These are phyloP conservation scores for Picea sitchensis DNA, from an alignment of 75 land plant species.

Conservation along the genomic window DNA sequence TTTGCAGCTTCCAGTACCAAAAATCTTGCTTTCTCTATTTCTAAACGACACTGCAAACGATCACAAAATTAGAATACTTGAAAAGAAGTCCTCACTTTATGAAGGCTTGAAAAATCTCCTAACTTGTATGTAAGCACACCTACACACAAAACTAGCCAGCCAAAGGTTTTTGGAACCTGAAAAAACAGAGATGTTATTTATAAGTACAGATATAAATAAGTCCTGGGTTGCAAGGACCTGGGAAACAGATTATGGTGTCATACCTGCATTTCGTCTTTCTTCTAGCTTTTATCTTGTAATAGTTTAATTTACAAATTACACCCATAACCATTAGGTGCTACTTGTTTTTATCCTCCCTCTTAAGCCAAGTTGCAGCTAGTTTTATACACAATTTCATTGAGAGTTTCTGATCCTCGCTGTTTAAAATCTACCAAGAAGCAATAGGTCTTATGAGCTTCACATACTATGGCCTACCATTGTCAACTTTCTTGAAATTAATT, in stretches of 20 bases:
- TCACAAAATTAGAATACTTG: not conserved
- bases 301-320: not conserved
- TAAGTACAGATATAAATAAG: not conserved
- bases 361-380: not conserved
- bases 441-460: too few species aligned
- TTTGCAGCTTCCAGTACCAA: conserved; percentile 92
- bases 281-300: not conserved
- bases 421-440: too few species aligned
- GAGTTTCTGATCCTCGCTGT: too few species aligned
- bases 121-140: too few species aligned
- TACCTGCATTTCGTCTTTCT: not conserved
- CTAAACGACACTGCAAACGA: conserved; percentile 71
- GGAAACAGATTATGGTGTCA: not conserved
- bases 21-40: conserved; percentile 78
- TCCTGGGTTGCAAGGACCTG: not conserved
- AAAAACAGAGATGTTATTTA: not conserved
- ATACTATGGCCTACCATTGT: too few species aligned
- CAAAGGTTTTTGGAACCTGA: not conserved
- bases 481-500: too few species aligned
- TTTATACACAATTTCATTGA: not conserved
- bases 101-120: not conserved
- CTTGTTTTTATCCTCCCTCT: not conserved
- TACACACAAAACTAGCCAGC: not conserved
- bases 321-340: not conserved
- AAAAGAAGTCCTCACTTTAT: not conserved